Evolutionary conservation across 73 alveolate species (phyloP), one percentile per base, ranked within the genome.

Genomic region (Blepharisma japonicum): DNA sequence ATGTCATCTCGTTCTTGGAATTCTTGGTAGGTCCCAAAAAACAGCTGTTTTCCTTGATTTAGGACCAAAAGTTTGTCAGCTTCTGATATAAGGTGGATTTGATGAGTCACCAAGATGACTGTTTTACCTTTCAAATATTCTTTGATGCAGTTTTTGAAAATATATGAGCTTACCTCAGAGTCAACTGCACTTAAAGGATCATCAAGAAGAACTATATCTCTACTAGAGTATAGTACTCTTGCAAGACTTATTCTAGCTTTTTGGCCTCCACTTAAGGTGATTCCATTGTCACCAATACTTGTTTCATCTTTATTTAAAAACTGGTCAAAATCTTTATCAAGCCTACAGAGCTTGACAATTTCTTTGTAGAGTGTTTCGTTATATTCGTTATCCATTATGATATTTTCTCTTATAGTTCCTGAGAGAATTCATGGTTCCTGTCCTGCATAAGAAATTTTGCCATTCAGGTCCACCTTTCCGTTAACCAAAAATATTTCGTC

Each of bases 211-310:
- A 72, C 85, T 7, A 88, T 77, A 71, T 90, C 95, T 53, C 90
- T 87, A 42, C 72, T 78, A n/a, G 97, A 85, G 79, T 94, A 92
- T 45, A 92, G 79, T 42, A 93, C 91, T 74, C 98, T 87, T 53
- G 98, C 98, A 42, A 94, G 81, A 20, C 94, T 56, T 25, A 92
- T 87, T 90, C 97, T 92, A 6, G 94, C 91, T 84, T 91, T 90
- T 90, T 94, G 91, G 8, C 98, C 97, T 39, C 97, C 94, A 32
- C 93, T 84, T 42, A 95, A 54, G 81, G 89, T 83, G 3, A 81
- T 83, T 18, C 97, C 97, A 56, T 90, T 87, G 53, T 90, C 96
- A 42, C 97, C 97, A 3, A 92, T 83, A 77, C 82, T 71, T 4
- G 96, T 90, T 45, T 71, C 77, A 39, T 90, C 96, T 5, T 88